These are phyloP conservation scores for Ceratocystis smalleyi DNA, from an alignment of 2,329 filamentous ascomycete species.

Conservation along the genomic window DNA sequence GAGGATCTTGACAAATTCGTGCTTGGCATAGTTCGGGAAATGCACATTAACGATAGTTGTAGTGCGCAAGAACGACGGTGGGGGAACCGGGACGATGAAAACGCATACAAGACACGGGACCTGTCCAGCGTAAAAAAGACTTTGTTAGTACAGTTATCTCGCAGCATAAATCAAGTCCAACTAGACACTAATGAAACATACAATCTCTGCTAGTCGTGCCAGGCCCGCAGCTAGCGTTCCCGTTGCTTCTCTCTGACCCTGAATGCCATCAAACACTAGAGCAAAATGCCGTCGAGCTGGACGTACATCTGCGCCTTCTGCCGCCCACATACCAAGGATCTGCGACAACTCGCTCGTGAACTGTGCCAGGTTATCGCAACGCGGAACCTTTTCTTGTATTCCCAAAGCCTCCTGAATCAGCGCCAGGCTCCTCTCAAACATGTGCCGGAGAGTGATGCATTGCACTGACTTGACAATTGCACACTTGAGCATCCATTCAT, in stretches of 20 bases:
- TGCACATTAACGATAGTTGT: constrained; percentile 59
- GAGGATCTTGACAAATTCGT: constrained; percentile 65
- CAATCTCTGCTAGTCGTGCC: constrained; percentile 64
- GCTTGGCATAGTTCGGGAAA: constrained; percentile 71
- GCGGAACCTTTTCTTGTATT: constrained; percentile 26
- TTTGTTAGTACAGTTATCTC: constrained; percentile 17
- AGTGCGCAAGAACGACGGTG: constrained; percentile 52
- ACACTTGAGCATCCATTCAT: constrained; percentile 9
- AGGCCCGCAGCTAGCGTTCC: constrained; percentile 67
- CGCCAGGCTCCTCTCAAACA: constrained; percentile 46
- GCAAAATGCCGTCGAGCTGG: constrained; percentile 42
- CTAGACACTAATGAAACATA: constrained; percentile 28
- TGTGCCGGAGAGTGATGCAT: constrained; percentile 18
- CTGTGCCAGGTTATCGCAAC: constrained; percentile 67
- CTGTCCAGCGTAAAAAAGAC: constrained; percentile 29
- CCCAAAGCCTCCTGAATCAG: constrained; percentile 29
- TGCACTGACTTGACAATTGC: constrained; percentile 16
- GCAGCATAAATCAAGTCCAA: not conserved
- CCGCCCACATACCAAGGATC: constrained; percentile 31
- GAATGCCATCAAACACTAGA: constrained; percentile 75
- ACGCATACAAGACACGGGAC: constrained; percentile 64
- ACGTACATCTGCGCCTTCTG: constrained; percentile 20
- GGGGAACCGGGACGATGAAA: constrained; percentile 59
- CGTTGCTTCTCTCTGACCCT: constrained; percentile 65
- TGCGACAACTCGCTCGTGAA: constrained; percentile 56